Evolutionary conservation across 805 yeast genomes (phyloP).

Genomic region (Lipomyces mesembrius): DNA sequence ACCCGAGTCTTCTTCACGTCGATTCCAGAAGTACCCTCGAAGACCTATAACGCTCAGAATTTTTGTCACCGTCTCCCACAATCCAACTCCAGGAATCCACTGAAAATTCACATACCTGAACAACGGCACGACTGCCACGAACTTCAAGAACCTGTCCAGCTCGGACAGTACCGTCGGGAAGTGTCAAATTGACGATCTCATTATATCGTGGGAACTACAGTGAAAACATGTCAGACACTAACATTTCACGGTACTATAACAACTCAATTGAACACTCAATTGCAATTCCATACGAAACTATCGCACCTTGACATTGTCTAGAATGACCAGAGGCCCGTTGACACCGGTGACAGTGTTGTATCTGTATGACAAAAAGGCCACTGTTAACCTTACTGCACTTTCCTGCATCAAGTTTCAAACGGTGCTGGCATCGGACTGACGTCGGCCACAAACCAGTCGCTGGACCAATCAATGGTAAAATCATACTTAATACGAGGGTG

Average conservation of each 20-base stretch:
- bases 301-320: constrained; percentile 69
- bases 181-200: constrained; percentile 94
- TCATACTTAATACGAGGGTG: constrained; percentile 41
- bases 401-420: background rate
- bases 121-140: constrained; percentile 94
- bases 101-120: constrained; percentile 55
- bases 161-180: constrained; percentile 92
- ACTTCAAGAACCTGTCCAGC: constrained; percentile 99
- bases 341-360: constrained; percentile 98
- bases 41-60: constrained; percentile 54
- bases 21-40: constrained; percentile 98
- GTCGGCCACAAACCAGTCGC: background rate
- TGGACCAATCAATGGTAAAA: background rate
- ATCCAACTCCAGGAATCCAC: background rate
- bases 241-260: background rate
- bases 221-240: background rate
- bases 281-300: background rate
- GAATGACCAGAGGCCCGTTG: constrained; percentile 95
- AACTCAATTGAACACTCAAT: background rate
- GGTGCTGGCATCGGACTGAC: background rate
- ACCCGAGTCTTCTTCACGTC: constrained; percentile 97
- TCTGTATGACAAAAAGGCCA: constrained; percentile 50
- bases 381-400: background rate
- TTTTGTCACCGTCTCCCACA: background rate
- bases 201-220: constrained; percentile 76